Conservation (phyloP, 2,329 filamentous ascomycete species). For the Metarhizium brunneum region DNA sequence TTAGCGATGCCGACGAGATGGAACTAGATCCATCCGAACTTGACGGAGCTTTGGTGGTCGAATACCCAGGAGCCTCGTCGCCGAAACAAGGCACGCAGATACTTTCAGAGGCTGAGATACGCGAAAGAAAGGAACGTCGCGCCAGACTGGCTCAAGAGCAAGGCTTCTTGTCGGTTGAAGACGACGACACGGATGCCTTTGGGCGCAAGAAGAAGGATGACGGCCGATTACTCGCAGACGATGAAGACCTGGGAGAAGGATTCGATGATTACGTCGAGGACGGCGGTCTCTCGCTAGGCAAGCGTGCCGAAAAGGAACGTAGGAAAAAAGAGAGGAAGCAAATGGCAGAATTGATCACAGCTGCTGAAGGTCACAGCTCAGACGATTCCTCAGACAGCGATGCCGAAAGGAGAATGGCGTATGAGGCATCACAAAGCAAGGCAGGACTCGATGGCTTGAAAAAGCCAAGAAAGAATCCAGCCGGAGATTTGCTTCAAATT, state of each 20-base stretch:
- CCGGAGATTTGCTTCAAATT: conserved; percentile 39
- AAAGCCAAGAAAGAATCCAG: conserved; percentile 27
- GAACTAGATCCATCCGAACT: conserved; percentile 50
- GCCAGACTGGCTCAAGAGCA: conserved; percentile 66
- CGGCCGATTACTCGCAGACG: conserved; percentile 69
- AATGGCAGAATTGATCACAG: conserved; percentile 75
- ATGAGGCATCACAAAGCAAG: conserved; percentile 77
- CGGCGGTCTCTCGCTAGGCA: conserved; percentile 67
- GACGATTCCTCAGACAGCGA: conserved; percentile 61
- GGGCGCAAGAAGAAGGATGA: conserved; percentile 52
- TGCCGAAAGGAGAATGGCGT: conserved; percentile 66
- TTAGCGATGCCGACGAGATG: conserved; percentile 41
- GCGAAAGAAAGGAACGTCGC: conserved; percentile 81
- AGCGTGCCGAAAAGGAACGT: conserved; percentile 67
- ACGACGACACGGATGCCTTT: conserved; percentile 37
- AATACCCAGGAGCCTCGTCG: conserved; percentile 27
- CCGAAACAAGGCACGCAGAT: conserved; percentile 41
- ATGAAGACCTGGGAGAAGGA: conserved; percentile 87
- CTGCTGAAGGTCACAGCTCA: conserved; percentile 59
- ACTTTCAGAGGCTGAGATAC: conserved; percentile 75
- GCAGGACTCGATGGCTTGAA: conserved; percentile 72
- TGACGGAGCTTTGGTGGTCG: conserved; percentile 56
- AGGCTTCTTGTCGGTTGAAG: conserved; percentile 57
- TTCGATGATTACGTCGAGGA: conserved; percentile 90
- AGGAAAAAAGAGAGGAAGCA: conserved; percentile 57